Evolutionary conservation across 768 basidiomycete genomes (phyloP), one percentile per base, ranked within the genome.

Genomic region (Suillus fuscotomentosus): DNA sequence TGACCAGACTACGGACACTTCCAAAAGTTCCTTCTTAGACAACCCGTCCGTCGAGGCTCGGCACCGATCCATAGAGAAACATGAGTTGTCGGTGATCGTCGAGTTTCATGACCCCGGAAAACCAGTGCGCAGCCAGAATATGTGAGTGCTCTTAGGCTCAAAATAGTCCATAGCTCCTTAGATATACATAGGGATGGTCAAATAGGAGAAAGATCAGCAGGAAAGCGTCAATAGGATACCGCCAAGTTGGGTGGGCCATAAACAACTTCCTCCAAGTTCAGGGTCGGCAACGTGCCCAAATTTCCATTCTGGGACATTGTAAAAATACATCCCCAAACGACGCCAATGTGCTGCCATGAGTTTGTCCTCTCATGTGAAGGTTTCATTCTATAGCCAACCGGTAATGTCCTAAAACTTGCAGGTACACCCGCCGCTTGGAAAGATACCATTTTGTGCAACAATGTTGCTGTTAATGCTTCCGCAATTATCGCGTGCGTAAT

Each of bases 401-500:
- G 5, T 22, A 41, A 27, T 11, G 9, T 57, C n/a, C 38, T 56
- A 17, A 38, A 20, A 24, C 4, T 39, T 31, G 22, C 22, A n/a
- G 34, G 36, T 36, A 15, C 36, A 10, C 36, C 14, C 22, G 17
- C 36, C 15, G 24, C 17, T 31, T 31, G 17, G 5, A 31, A 31
- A 20, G 27, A 22, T 39, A 13, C 22, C 54, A 34, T 38, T 13
- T 14, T 38, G n/a, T 55, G 22, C 1, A 57, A 41, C 9, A 38
- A 27, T 53, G 51, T 20, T 53, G 17, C 5, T 20, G 10, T 27
- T 42, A 59, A 59, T 59, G 20, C 57, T 20, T 11, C 57, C 57
- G 38, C 14, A 20, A 57, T 27, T 27, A 57, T 57, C 39, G 17
- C 17, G 36, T 53, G 27, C 63, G 60, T 64, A 64, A 62, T 45